These are phyloP conservation scores for Petasospora rhodanensis DNA, from an alignment of 1,139 yeast genomes.

Conservation along the genomic window DNA sequence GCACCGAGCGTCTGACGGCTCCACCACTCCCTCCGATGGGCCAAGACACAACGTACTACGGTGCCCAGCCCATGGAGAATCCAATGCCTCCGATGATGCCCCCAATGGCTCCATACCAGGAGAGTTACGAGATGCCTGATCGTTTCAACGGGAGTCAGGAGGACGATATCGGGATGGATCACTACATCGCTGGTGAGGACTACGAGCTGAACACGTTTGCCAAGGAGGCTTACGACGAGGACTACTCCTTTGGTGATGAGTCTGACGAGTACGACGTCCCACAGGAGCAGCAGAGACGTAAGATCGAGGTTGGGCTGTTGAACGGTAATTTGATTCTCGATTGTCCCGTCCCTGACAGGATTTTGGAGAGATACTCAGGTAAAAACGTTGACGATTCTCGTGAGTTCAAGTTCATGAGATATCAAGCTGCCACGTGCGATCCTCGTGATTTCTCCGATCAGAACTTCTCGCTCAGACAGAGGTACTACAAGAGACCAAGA, in stretches of 20 bases:
- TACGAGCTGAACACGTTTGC: conserved; percentile 25
- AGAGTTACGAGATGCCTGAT: conserved; percentile 14
- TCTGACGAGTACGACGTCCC: conserved; percentile 13
- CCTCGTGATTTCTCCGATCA: conserved; percentile 72
- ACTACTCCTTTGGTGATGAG: conserved; percentile 18
- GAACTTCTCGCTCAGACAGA: conserved; percentile 77
- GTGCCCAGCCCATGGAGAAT: conserved; percentile 9
- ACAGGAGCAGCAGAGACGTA: conserved; percentile 24
- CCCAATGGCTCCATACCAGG: conserved; percentile 9
- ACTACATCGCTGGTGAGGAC: conserved; percentile 23
- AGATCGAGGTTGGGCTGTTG: conserved; percentile 29
- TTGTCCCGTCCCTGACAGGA: conserved; percentile 57
- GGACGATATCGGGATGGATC: conserved; percentile 17
- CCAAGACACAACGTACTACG: conserved; percentile 16
- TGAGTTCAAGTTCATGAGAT: conserved; percentile 74
- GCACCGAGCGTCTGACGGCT: conserved; percentile 3
- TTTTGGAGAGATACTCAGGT: conserved; percentile 45
- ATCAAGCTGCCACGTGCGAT: conserved; percentile 80
- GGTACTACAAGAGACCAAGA: conserved; percentile 60
- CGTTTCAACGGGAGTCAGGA: conserved; percentile 13
- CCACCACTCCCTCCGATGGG: conserved; percentile 11
- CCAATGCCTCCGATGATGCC: conserved; percentile 15
- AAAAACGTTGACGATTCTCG: conserved; percentile 50
- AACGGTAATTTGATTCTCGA: conserved; percentile 64
- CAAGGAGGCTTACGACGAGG: conserved; percentile 15